These are phyloP conservation scores for Sphagnurus paluster DNA, from an alignment of 1,284 basidiomycete species.

Conservation along the genomic window DNA sequence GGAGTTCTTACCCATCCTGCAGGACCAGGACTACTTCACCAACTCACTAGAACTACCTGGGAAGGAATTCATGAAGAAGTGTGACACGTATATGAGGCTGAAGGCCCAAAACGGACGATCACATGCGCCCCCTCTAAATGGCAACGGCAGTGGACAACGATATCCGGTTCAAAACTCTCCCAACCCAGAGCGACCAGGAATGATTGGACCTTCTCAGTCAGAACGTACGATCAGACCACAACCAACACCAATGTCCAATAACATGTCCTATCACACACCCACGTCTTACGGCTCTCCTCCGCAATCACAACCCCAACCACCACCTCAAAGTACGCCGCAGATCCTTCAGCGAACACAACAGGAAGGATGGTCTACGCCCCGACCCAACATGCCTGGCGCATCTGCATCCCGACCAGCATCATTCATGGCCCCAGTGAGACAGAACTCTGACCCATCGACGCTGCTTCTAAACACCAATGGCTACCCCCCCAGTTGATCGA, in stretches of 20 bases:
- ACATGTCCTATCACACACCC: constrained; percentile 25
- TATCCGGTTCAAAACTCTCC: constrained; percentile 34
- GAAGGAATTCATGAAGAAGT: constrained; percentile 90
- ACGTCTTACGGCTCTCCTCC: constrained; percentile 29
- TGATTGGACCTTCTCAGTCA: constrained; percentile 28
- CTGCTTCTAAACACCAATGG: constrained; percentile 48
- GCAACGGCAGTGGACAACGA: constrained; percentile 33
- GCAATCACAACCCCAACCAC: constrained; percentile 30
- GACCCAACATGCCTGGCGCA: constrained; percentile 40
- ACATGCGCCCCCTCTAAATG: constrained; percentile 33
- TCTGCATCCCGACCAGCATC: constrained; percentile 57
- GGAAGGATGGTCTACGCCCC: constrained; percentile 53
- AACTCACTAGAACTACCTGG: constrained; percentile 82
- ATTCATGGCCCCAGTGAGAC: constrained; percentile 44
- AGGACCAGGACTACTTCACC: constrained; percentile 85
- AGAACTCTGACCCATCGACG: constrained; percentile 46
- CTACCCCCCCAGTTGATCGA: constrained; percentile 48
- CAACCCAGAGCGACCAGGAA: constrained; percentile 36
- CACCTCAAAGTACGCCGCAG: constrained; percentile 31
- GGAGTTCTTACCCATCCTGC: constrained; percentile 80
- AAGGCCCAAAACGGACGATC: constrained; percentile 42
- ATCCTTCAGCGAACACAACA: constrained; percentile 39
- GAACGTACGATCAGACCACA: constrained; percentile 33
- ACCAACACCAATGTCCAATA: constrained; percentile 19
- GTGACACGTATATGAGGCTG: constrained; percentile 69